These are phyloP conservation scores for Suillus hirtellus DNA, from an alignment of 768 basidiomycete genomes.

Conservation along the genomic window DNA sequence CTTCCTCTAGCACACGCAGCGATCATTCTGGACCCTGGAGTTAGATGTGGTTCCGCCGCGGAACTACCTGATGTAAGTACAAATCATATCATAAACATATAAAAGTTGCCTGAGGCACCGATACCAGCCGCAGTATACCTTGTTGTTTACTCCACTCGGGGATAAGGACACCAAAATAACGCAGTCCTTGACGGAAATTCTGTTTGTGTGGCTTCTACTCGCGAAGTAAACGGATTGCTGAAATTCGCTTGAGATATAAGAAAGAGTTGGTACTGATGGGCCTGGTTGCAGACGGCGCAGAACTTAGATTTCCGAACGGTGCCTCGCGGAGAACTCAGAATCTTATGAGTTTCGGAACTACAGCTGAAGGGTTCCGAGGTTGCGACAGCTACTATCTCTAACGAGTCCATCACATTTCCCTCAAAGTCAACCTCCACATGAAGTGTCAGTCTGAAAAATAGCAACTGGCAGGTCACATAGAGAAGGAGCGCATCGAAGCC, in stretches of 20 bases:
- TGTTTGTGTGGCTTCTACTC: slow-evolving; percentile 3
- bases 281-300: not conserved
- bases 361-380: not conserved
- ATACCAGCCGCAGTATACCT: not conserved
- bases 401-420: not conserved
- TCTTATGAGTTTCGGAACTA: not conserved
- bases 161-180: not conserved
- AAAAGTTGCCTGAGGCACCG: not conserved
- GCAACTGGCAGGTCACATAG: not conserved
- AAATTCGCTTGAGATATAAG: not conserved
- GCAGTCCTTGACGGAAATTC: not conserved
- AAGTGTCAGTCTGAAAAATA: not conserved
- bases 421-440: not conserved
- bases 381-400: not conserved
- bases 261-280: not conserved
- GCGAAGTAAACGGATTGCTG: not conserved
- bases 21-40: not conserved
- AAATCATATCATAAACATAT: not conserved
- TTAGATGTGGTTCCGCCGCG: not conserved
- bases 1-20: not conserved
- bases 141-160: not conserved
- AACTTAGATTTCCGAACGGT: not conserved
- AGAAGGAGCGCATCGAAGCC: not conserved
- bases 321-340: not conserved
- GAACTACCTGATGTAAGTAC: not conserved